These are phyloP conservation scores for Hypoxylon sp. DNA, from an alignment of 2,329 filamentous ascomycete species.

Conservation along the genomic window DNA sequence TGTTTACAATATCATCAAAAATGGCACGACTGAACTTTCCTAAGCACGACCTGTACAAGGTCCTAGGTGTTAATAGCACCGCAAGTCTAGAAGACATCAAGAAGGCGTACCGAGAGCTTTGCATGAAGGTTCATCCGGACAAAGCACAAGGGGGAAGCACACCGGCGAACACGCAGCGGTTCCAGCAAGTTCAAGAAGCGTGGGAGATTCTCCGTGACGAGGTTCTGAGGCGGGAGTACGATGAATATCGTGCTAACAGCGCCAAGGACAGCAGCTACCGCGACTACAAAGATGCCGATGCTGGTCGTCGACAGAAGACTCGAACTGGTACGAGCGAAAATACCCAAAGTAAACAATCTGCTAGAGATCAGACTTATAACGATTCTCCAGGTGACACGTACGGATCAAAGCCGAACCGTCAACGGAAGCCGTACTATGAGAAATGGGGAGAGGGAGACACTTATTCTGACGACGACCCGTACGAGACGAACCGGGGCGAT, in stretches of 20 bases:
- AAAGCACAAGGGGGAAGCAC: conserved; percentile 39
- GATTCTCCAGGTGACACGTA: conserved; percentile 9
- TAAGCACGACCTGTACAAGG: conserved; percentile 35
- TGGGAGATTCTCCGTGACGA: conserved; percentile 37
- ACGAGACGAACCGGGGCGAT: not conserved
- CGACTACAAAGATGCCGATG: not conserved
- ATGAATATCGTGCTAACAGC: conserved; percentile 21
- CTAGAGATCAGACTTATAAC: not conserved
- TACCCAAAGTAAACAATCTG: not conserved
- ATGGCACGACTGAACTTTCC: conserved; percentile 35
- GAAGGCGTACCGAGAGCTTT: conserved; percentile 35
- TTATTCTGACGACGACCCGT: conserved; percentile 1
- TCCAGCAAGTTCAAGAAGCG: conserved; percentile 31
- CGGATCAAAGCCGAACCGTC: conserved; percentile 20
- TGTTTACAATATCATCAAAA: conserved; percentile 4
- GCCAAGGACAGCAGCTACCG: not conserved
- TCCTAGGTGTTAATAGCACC: conserved; percentile 26
- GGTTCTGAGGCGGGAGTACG: conserved; percentile 36
- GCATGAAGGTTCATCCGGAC: conserved; percentile 37
- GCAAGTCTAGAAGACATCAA: conserved; percentile 37
- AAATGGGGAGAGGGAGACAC: conserved; percentile 13
- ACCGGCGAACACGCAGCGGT: conserved; percentile 30
- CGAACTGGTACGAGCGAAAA: conserved; percentile 8
- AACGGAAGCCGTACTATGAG: conserved; percentile 17
- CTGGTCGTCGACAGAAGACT: conserved; percentile 9